Evolutionary conservation across 306 rosid genomes (phyloP).

Genomic region (Canavalia gladiata): DNA sequence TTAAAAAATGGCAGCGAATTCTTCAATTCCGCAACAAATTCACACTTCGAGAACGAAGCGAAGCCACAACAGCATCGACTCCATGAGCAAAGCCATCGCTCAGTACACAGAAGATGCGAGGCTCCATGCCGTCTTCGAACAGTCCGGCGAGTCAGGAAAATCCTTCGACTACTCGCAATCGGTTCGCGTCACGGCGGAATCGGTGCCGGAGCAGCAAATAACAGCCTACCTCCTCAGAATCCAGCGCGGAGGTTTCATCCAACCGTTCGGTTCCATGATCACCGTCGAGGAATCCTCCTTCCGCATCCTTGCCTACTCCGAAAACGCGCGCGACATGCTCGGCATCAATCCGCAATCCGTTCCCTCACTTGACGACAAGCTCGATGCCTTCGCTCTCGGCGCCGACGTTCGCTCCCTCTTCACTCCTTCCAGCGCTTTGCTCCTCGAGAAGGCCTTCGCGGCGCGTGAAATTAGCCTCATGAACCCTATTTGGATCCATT

Average conservation of each 20-base stretch:
- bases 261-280: conserved; percentile 89
- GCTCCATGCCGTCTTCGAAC: conserved; percentile 91
- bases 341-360: conserved; percentile 82
- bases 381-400: conserved; percentile 59
- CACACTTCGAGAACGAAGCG: not conserved
- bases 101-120: conserved; percentile 96
- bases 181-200: conserved; percentile 49
- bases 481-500: conserved; percentile 95
- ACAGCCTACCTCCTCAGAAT: conserved; percentile 76
- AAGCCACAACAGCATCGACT: not conserved
- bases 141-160: conserved; percentile 84
- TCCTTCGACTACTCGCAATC: conserved; percentile 75
- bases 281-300: conserved; percentile 72
- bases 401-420: conserved; percentile 76
- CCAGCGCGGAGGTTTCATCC: conserved; percentile 90
- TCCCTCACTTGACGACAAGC: conserved; percentile 59
- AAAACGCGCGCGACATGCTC: conserved; percentile 85
- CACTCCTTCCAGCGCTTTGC: conserved; percentile 54
- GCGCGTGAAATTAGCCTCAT: conserved; percentile 87
- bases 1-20: conserved; percentile 12
- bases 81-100: conserved; percentile 82
- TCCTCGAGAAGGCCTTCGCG: conserved; percentile 82
- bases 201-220: conserved; percentile 78
- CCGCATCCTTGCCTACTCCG: conserved; percentile 69
- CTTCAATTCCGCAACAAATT: not conserved